These are phyloP conservation scores for Hypoxylon sp. DNA, from an alignment of 2,329 filamentous ascomycete species.

Conservation along the genomic window DNA sequence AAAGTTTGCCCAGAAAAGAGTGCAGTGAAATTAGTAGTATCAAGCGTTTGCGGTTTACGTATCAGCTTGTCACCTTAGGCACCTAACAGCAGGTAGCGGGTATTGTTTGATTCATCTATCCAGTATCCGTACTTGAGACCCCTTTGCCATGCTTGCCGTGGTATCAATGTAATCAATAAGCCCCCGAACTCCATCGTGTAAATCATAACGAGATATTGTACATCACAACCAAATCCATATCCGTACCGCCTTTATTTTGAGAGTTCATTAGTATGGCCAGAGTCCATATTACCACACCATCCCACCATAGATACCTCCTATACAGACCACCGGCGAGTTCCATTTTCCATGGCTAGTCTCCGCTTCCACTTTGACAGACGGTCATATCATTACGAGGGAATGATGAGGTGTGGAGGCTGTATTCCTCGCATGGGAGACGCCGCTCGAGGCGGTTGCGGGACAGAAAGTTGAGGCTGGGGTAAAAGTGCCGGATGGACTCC, in stretches of 20 bases:
- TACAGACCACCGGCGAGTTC: not conserved
- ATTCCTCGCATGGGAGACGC: conserved; percentile 27
- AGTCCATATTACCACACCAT: not conserved
- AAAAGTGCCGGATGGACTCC: conserved; percentile 42
- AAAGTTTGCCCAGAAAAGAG: too few relatives aligned
- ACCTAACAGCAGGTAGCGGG: too few relatives aligned
- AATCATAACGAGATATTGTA: not conserved
- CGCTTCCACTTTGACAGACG: not conserved
- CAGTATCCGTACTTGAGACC: too few relatives aligned
- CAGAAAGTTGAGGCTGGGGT: conserved; percentile 27
- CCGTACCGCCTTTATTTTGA: not conserved
- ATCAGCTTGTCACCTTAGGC: too few relatives aligned
- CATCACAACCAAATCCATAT: not conserved
- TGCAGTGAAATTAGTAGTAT: too few relatives aligned
- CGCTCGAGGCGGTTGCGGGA: conserved; percentile 32
- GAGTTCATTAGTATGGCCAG: not conserved
- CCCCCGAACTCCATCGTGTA: not conserved
- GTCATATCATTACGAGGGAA: conserved; percentile 11
- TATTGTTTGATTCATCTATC: not conserved
- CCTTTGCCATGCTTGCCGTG: conserved; percentile 16
- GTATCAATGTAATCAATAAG: conserved; percentile 12
- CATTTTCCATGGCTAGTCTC: not conserved
- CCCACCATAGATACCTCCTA: not conserved
- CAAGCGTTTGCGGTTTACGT: too few relatives aligned
- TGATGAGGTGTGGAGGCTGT: conserved; percentile 19